Percentiles rank a stretch among this genome's conserved stretches.
Conservation (phyloP, 768 basidiomycete genomes). For the Phylloporus sp. region DNA sequence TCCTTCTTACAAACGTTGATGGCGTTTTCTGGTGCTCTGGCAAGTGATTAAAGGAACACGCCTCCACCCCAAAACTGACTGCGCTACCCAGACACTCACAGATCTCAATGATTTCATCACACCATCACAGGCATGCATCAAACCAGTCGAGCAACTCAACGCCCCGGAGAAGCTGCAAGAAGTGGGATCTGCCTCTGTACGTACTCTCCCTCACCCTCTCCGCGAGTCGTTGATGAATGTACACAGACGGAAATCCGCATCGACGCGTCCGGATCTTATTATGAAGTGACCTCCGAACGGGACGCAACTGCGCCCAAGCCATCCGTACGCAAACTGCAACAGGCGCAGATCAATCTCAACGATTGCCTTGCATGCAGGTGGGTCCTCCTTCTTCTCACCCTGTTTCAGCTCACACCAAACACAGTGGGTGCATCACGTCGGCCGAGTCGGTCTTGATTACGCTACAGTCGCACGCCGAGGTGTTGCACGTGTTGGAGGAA, state of each 20-base stretch:
- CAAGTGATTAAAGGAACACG: constrained; percentile 31
- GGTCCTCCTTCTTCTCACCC: constrained; percentile 22
- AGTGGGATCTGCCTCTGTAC: constrained; percentile 43
- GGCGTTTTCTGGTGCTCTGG: constrained; percentile 86
- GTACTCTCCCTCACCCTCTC: constrained; percentile 3
- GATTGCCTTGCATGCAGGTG: constrained; percentile 98
- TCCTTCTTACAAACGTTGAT: constrained; percentile 35
- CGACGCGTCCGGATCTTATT: constrained; percentile 82
- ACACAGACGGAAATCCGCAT: constrained; percentile 87
- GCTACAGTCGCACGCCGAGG: constrained; percentile 91
- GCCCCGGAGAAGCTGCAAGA: constrained; percentile 37
- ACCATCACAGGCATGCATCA: constrained; percentile 95
- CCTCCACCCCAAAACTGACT: constrained; percentile 5
- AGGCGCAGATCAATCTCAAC: constrained; percentile 93
- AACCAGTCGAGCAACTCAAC: constrained; percentile 71
- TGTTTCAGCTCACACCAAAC: constrained; percentile 31
- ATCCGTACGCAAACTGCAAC: constrained; percentile 64
- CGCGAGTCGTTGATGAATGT: not conserved
- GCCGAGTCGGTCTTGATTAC: constrained; percentile 97
- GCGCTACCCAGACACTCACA: constrained; percentile 64
- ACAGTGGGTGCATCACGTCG: constrained; percentile 92
- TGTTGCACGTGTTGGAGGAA: constrained; percentile 68
- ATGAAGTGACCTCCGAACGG: constrained; percentile 55
- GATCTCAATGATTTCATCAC: constrained; percentile 97
- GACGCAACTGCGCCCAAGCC: constrained; percentile 21